Evolutionary conservation across 768 basidiomycete genomes (phyloP), one percentile per base, ranked within the genome.

Genomic region (Trametes cinnabarina): DNA sequence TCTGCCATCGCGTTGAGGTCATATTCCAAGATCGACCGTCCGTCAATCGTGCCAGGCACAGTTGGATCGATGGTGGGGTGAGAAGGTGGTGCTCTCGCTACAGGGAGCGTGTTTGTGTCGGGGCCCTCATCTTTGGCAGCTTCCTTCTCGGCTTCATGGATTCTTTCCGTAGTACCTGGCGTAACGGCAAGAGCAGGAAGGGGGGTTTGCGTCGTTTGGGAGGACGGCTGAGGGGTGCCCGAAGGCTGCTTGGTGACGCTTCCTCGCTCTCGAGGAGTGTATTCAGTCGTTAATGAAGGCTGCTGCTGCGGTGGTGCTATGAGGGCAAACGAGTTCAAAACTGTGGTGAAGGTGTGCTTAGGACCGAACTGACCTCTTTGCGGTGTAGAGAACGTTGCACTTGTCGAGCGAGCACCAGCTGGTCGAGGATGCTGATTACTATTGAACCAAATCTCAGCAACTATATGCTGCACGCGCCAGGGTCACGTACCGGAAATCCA

Each of bases 11-110:
- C 82, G 43, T 71, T 79, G 47, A 96, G 65, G 69, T 97, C 95
- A 25, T 94, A 80, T 54, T 97, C 94, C 34, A 92, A 83, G 42
- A 97, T 90, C 26, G 85, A 87, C 50, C 82, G 86, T 10, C 92
- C 85, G 66, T 91, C 83, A 42, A 90, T 73, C 30, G 81, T 77
- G 7, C 90, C 92, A 9, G 84, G 75, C 10, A 76, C 78, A 19
- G 80, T 75, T 15, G 86, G 87, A 63, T 94, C 88, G 62, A 95
- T 85, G 25, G 74, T 68, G 4, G 94, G 93, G 64, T 93, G 88
- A 25, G 92, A 90, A 1, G 87, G 84, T 1, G 92, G 89, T 3
- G 90, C 91, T 19, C 72, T 74, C 4, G 82, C 85, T 15, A 82
- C 76, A 14, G 90, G 88, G 15, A 93, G 81, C 3, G 77, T 81